A percentile compares a stretch with the other conserved stretches of the same genome.
These are phyloP conservation scores for Quercus bicolor DNA, from an alignment of 306 rosid species.

Conservation along the genomic window DNA sequence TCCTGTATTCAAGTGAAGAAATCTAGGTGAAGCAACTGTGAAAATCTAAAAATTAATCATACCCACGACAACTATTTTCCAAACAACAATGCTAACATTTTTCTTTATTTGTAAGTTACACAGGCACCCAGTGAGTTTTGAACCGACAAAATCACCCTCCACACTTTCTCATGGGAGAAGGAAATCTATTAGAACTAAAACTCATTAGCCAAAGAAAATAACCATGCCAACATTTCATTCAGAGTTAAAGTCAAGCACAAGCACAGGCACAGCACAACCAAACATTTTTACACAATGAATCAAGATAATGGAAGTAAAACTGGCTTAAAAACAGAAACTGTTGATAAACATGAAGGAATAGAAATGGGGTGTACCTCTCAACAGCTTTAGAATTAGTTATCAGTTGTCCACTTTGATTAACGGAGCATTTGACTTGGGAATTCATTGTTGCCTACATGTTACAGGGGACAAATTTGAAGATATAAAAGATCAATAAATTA, in stretches of 20 bases:
- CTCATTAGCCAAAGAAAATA: too few relatives aligned
- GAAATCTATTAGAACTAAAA: too few relatives aligned
- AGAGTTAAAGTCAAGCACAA: neutral
- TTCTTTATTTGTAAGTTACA: too few relatives aligned
- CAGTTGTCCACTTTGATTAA: slow-evolving; percentile 25
- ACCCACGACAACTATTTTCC: neutral
- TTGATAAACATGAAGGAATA: neutral
- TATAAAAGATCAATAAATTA: neutral
- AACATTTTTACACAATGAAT: slow-evolving; percentile 2
- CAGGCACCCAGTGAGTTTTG: too few relatives aligned
- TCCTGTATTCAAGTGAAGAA: slow-evolving; percentile 44
- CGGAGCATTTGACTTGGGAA: slow-evolving; percentile 24
- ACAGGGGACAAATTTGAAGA: neutral
- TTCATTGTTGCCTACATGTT: neutral
- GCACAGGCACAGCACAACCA: neutral
- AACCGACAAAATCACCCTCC: too few relatives aligned
- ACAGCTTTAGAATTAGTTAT: slow-evolving; percentile 24
- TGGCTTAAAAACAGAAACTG: neutral
- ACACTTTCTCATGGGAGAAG: too few relatives aligned
- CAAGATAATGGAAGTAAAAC: neutral
- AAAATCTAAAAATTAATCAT: neutral
- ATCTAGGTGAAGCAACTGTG: neutral
- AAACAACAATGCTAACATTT: neutral
- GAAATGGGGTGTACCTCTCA: slow-evolving; percentile 44
- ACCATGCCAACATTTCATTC: neutral